These are phyloP conservation scores for Colletotrichum lentis DNA, from an alignment of 2,329 filamentous ascomycete species.

Conservation along the genomic window DNA sequence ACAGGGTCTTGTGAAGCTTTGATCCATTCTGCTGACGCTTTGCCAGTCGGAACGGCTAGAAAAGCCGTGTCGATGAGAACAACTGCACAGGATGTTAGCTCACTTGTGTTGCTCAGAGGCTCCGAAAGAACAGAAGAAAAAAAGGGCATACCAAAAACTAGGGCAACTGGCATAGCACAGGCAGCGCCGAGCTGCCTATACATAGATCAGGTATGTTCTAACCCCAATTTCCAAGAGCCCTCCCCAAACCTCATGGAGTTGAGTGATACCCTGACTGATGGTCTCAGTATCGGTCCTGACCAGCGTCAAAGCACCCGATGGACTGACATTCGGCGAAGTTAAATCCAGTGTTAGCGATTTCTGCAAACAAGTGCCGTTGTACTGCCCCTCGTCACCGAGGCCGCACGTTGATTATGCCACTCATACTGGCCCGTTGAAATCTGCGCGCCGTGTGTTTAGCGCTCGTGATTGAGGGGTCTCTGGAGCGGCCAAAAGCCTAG, in stretches of 20 bases:
- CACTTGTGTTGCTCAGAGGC: neutral
- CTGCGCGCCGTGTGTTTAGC: slow-evolving; percentile 23
- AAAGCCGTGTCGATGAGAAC: slow-evolving; percentile 48
- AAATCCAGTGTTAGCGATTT: slow-evolving; percentile 40
- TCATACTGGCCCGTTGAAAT: slow-evolving; percentile 41
- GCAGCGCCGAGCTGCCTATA: slow-evolving; percentile 51
- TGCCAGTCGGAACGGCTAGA: slow-evolving; percentile 40
- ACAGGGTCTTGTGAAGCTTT: slow-evolving; percentile 59
- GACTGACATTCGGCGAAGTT: slow-evolving; percentile 38
- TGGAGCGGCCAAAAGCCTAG: neutral
- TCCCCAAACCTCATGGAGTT: slow-evolving; percentile 41
- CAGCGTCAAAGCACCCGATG: slow-evolving; percentile 42
- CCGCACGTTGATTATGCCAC: slow-evolving; percentile 41
- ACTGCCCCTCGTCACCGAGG: slow-evolving; percentile 43
- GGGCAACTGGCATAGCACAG: slow-evolving; percentile 52
- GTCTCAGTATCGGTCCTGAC: slow-evolving; percentile 44
- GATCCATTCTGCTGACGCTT: slow-evolving; percentile 57
- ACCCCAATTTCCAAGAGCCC: slow-evolving; percentile 42
- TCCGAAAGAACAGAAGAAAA: too few relatives aligned
- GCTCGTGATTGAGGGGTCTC: too few relatives aligned
- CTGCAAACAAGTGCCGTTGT: slow-evolving; percentile 43
- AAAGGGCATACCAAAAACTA: slow-evolving; percentile 52
- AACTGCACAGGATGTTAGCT: slow-evolving; percentile 42
- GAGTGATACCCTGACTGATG: slow-evolving; percentile 40
- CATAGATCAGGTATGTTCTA: slow-evolving; percentile 43